These are phyloP conservation scores for Trichocladium uniseriatum DNA, from an alignment of 495 filamentous ascomycete species.

Conservation along the genomic window DNA sequence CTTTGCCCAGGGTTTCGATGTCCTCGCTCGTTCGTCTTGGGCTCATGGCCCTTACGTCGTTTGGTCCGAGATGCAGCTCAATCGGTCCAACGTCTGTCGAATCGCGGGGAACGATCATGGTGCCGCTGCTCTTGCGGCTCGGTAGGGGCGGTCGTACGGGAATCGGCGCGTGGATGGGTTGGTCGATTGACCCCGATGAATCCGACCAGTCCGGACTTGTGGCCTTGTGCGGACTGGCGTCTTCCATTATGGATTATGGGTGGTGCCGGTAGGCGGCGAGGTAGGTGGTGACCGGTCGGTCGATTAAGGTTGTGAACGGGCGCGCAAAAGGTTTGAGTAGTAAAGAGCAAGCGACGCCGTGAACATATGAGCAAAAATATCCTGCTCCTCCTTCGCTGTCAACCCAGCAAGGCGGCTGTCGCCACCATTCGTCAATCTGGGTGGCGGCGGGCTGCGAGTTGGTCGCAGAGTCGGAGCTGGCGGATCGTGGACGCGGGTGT, in stretches of 20 bases:
- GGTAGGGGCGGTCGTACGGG: slow-evolving; percentile 44
- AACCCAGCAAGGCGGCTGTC: slow-evolving; percentile 6
- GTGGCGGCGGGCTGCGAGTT: slow-evolving; percentile 6
- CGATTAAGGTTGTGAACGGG: neutral
- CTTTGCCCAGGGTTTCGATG: slow-evolving; percentile 71
- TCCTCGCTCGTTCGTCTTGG: slow-evolving; percentile 84
- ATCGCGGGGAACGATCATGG: slow-evolving; percentile 71
- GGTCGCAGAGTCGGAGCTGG: neutral
- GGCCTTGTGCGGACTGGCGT: slow-evolving; percentile 8
- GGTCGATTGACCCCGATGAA: slow-evolving; percentile 31
- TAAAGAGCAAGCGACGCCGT: neutral
- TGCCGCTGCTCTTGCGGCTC: slow-evolving; percentile 66
- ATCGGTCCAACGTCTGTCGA: slow-evolving; percentile 57
- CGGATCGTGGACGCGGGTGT: neutral
- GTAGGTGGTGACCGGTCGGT: neutral
- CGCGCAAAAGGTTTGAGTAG: neutral
- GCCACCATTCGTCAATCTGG: slow-evolving; percentile 15
- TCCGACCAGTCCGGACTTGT: slow-evolving; percentile 26
- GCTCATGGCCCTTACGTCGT: slow-evolving; percentile 91
- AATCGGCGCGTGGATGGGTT: slow-evolving; percentile 30
- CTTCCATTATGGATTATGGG: slow-evolving; percentile 19
- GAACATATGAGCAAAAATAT: slow-evolving; percentile 5
- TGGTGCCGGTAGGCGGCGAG: neutral
- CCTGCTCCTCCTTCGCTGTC: slow-evolving; percentile 11
- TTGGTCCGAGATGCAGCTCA: slow-evolving; percentile 57